Evolutionary conservation across 169 alveolate species (phyloP).

Genomic region (Plasmodium falciparum): DNA sequence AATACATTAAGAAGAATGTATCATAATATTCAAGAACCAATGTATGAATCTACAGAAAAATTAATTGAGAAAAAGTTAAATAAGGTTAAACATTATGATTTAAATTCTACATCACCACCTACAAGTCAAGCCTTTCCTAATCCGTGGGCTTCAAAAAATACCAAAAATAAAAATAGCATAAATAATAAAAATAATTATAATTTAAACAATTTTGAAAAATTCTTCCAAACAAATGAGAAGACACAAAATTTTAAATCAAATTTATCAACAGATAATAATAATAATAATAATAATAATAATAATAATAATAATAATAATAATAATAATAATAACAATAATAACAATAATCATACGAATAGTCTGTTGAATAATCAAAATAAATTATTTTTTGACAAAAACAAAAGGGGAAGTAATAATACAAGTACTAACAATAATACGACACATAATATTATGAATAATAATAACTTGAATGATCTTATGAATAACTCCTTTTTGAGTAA

Average conservation of each 20-base stretch:
- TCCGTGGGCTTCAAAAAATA: constrained; percentile 74
- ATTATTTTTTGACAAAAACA: constrained; percentile 17
- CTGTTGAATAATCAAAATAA: constrained; percentile 3
- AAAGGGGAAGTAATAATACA: background rate
- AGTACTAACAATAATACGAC: background rate
- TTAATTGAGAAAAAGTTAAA: constrained; percentile 44
- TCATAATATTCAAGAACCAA: constrained; percentile 85
- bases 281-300: background rate
- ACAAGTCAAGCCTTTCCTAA: constrained; percentile 76
- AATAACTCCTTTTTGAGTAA: no score
- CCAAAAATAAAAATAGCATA: constrained; percentile 1
- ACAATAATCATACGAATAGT: constrained; percentile 20
- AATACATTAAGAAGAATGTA: constrained; percentile 86
- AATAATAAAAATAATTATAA: constrained; percentile 16
- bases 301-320: constrained; percentile 4
- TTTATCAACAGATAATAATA: constrained; percentile 1
- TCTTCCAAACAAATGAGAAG: constrained; percentile 22
- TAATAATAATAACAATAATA: constrained; percentile 1
- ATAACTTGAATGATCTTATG: no score
- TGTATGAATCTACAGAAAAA: constrained; percentile 67
- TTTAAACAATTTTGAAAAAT: constrained; percentile 22
- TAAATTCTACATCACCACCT: constrained; percentile 73
- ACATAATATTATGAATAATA: background rate
- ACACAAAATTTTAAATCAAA: constrained; percentile 3
- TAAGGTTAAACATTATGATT: constrained; percentile 57